These are phyloP conservation scores for Madurella fahalii DNA, from an alignment of 2,329 filamentous ascomycete species.

Conservation along the genomic window DNA sequence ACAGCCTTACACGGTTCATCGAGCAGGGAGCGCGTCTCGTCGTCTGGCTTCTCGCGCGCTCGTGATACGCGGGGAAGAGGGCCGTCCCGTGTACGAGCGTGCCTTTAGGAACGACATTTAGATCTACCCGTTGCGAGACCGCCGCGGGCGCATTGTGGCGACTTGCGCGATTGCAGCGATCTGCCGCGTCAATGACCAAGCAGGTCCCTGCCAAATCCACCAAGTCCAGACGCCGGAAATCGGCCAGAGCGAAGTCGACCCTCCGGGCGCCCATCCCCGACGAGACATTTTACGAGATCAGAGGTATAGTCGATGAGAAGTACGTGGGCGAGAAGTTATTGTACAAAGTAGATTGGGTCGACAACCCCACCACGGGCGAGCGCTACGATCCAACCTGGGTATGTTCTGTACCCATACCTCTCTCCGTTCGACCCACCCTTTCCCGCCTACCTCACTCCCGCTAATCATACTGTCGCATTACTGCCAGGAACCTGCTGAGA, in stretches of 20 bases:
- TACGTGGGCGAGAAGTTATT: slow-evolving; percentile 27
- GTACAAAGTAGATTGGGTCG: slow-evolving; percentile 57
- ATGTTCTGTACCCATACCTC: slow-evolving; percentile 17
- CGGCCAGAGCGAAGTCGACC: neutral
- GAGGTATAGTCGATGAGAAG: slow-evolving; percentile 38
- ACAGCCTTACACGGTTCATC: slow-evolving; percentile 7
- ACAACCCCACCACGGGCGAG: slow-evolving; percentile 46
- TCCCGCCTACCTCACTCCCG: slow-evolving; percentile 3
- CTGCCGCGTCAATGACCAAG: slow-evolving; percentile 8
- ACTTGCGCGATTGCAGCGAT: slow-evolving; percentile 1
- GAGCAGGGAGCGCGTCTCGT: neutral
- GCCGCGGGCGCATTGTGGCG: neutral
- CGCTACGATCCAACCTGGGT: slow-evolving; percentile 51
- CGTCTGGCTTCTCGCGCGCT: neutral
- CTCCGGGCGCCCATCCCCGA: neutral
- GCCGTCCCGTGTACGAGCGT: neutral
- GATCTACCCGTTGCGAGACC: neutral
- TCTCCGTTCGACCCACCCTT: neutral
- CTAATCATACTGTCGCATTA: slow-evolving; percentile 3
- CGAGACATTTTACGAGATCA: slow-evolving; percentile 29
- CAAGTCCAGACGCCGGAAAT: slow-evolving; percentile 14
- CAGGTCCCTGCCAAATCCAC: neutral
- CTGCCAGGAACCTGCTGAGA: slow-evolving; percentile 26
- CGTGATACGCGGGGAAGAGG: neutral
- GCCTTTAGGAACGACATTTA: neutral